Evolutionary conservation across 805 yeast species (phyloP).

Genomic region (Dipodascus geniculatus): DNA sequence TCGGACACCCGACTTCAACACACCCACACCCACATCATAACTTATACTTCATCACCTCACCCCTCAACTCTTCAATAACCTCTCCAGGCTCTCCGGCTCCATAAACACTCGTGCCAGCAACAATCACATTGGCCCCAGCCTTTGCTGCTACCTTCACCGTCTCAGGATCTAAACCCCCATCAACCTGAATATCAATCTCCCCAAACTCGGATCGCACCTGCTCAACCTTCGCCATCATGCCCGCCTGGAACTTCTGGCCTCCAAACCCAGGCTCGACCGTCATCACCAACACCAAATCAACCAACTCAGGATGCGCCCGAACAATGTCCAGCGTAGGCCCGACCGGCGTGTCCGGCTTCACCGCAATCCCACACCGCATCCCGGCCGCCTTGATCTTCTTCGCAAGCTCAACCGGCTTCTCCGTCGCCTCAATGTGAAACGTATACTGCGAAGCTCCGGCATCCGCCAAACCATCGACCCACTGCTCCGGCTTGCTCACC

Average conservation of each 20-base stretch:
- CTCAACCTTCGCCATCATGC: slow-evolving; percentile 93
- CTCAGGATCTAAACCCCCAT: slow-evolving; percentile 86
- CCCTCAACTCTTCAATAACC: slow-evolving; percentile 59
- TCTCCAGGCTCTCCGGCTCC: slow-evolving; percentile 69
- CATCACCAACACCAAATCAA: slow-evolving; percentile 96
- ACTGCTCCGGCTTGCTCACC: slow-evolving; percentile 83
- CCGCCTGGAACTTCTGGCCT: slow-evolving; percentile 90
- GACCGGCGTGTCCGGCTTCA: slow-evolving; percentile 87
- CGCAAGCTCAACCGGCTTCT: slow-evolving; percentile 56
- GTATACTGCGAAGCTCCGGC: slow-evolving; percentile 96
- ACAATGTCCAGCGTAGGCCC: slow-evolving; percentile 69
- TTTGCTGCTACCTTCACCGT: slow-evolving; percentile 82
- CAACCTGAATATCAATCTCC: slow-evolving; percentile 80
- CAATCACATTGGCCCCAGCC: slow-evolving; percentile 97
- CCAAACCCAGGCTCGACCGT: slow-evolving; percentile 99
- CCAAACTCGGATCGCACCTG: slow-evolving; percentile 65
- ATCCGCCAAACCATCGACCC: slow-evolving; percentile 86
- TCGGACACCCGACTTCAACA: no score
- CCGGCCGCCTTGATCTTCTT: slow-evolving; percentile 65
- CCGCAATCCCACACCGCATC: slow-evolving; percentile 89
- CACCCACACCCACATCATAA: no score
- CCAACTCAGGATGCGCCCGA: slow-evolving; percentile 28
- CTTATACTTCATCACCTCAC: slow-evolving; percentile 37
- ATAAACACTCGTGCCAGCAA: slow-evolving; percentile 93
- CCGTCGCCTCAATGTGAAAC: slow-evolving; percentile 89